Percentiles rank a stretch among this genome's conserved stretches.
Evolutionary conservation across 768 basidiomycete genomes (phyloP).

Genomic region (Mycena indigotica): DNA sequence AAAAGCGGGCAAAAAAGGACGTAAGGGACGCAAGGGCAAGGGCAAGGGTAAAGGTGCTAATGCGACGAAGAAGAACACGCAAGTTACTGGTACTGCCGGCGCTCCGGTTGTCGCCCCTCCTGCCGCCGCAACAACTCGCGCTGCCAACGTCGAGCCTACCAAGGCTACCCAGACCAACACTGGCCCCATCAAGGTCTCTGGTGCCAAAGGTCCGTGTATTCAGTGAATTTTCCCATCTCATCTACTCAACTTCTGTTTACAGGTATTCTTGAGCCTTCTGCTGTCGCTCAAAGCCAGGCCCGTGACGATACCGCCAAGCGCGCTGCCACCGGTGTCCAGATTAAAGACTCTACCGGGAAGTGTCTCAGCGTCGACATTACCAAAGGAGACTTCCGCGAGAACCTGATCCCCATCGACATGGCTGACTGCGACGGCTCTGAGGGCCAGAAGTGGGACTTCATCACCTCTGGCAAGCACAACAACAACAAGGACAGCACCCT

Average conservation of each 20-base stretch:
- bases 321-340: constrained; percentile 29
- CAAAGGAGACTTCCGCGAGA: constrained; percentile 31
- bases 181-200: constrained; percentile 12
- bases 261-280: no score
- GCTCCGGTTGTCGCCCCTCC: background rate
- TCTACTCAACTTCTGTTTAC: no score
- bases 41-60: no score
- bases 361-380: constrained; percentile 33
- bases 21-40: no score
- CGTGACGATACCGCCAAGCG: constrained; percentile 35
- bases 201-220: constrained; percentile 12
- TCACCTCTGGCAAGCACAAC: constrained; percentile 24
- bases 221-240: no score
- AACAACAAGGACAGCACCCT: background rate
- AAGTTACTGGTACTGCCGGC: constrained; percentile 1
- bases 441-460: constrained; percentile 34
- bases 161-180: background rate
- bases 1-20: no score
- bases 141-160: background rate
- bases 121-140: background rate
- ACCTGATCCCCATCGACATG: constrained; percentile 33
- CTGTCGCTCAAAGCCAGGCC: no score
- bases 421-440: constrained; percentile 30
- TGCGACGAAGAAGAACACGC: no score
- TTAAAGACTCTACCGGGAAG: constrained; percentile 29